Percentiles rank a stretch among this genome's conserved stretches.
These are phyloP conservation scores for Neurospora sp. DNA, from an alignment of 495 filamentous ascomycete genomes.

Conservation along the genomic window DNA sequence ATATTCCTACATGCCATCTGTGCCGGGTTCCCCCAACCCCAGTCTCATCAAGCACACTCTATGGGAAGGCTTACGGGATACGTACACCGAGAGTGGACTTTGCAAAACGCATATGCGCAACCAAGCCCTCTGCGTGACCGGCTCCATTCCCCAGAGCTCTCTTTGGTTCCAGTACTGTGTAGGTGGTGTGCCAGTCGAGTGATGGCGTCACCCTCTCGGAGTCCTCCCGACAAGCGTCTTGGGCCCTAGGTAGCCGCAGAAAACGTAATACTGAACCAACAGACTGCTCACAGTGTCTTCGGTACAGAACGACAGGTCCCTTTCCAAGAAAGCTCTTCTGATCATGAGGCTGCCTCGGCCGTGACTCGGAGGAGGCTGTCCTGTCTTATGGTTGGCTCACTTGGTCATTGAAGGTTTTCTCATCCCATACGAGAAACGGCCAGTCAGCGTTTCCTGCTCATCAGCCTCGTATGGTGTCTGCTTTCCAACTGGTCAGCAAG, in stretches of 20 bases:
- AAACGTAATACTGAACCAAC: neutral
- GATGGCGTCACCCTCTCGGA: neutral
- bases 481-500: neutral
- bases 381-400: neutral
- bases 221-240: neutral
- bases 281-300: neutral
- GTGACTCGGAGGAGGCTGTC: neutral
- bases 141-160: neutral
- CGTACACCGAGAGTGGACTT: neutral
- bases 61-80: neutral
- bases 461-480: neutral
- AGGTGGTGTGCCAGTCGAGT: neutral
- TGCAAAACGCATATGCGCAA: neutral
- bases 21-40: neutral
- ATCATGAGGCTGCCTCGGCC: neutral
- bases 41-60: neutral
- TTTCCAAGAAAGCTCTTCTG: neutral
- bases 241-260: neutral
- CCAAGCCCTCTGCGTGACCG: neutral
- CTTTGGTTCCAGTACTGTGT: neutral
- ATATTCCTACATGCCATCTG: neutral
- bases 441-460: neutral
- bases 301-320: neutral
- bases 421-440: neutral
- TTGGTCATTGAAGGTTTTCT: neutral